These are phyloP conservation scores for Macrotyloma uniflorum DNA, from an alignment of 306 rosid species.

Conservation along the genomic window DNA sequence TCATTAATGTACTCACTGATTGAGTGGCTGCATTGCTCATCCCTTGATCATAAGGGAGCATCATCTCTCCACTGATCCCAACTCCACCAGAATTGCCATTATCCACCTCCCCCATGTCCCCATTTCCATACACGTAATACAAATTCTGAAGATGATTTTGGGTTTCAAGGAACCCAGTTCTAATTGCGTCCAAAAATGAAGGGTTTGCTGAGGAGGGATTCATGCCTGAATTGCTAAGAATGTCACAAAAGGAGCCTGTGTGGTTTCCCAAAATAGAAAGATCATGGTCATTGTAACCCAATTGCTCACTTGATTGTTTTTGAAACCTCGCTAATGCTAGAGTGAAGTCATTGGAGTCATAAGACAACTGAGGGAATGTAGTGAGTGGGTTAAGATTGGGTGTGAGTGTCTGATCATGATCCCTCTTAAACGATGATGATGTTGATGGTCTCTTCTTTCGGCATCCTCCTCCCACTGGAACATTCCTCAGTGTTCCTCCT, in stretches of 20 bases:
- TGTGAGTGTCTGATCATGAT: conserved; percentile 48
- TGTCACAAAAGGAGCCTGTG: conserved; percentile 13
- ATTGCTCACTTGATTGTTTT: conserved; percentile 43
- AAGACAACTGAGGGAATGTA: conserved; percentile 47
- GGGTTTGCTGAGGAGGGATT: conserved; percentile 22
- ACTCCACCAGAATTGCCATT: conserved; percentile 39
- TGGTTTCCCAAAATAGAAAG: conserved; percentile 50
- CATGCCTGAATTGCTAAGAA: conserved; percentile 45
- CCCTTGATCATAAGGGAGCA: conserved; percentile 52
- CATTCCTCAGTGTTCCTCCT: conserved; percentile 94
- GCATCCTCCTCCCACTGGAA: conserved; percentile 98
- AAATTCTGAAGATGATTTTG: conserved; percentile 51
- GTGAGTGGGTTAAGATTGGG: conserved; percentile 52
- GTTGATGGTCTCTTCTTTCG: conserved; percentile 83
- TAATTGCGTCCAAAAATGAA: conserved; percentile 57
- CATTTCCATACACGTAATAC: conserved; percentile 65
- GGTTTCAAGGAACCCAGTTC: conserved; percentile 60
- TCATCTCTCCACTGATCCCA: conserved; percentile 51
- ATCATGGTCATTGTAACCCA: conserved; percentile 54
- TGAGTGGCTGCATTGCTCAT: conserved; percentile 54
- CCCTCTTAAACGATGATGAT: conserved; percentile 50
- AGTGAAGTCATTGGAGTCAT: conserved; percentile 67
- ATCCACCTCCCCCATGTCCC: conserved; percentile 61
- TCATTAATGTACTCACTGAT: conserved; percentile 63
- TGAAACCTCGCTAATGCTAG: conserved; percentile 85